A percentile compares a stretch with the other conserved stretches of the same genome.
Conservation (phyloP, 2,329 filamentous ascomycete genomes). For the Calycina herbarum region DNA sequence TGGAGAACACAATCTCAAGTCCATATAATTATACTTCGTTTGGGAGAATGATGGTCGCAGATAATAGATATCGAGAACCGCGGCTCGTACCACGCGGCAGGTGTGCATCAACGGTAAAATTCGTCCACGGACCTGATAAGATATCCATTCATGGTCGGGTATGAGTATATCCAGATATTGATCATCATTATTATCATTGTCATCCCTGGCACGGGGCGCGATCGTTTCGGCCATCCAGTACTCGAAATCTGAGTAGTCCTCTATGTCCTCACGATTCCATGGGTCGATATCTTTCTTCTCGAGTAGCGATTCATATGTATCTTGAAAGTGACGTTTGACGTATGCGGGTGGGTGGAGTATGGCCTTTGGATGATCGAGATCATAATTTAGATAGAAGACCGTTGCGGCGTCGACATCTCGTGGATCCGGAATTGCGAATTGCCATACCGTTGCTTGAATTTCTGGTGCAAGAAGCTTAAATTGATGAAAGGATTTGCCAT, state of each 20-base stretch:
- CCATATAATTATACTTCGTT: background rate
- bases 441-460: background rate
- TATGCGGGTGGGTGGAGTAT: background rate
- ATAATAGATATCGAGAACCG: background rate
- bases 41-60: background rate
- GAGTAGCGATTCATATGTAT: background rate
- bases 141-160: background rate
- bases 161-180: background rate
- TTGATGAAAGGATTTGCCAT: background rate
- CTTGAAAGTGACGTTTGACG: background rate
- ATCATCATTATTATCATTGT: background rate
- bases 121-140: background rate
- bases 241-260: no score
- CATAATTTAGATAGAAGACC: background rate
- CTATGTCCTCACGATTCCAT: background rate
- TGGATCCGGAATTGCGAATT: background rate
- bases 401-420: background rate
- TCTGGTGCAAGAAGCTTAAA: background rate
- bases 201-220: no score
- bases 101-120: background rate
- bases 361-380: background rate
- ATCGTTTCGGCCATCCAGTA: no score
- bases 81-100: background rate
- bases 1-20: background rate
- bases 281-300: background rate